Conservation (phyloP, 2,329 filamentous ascomycete species). For the Neofusicoccum ribis region DNA sequence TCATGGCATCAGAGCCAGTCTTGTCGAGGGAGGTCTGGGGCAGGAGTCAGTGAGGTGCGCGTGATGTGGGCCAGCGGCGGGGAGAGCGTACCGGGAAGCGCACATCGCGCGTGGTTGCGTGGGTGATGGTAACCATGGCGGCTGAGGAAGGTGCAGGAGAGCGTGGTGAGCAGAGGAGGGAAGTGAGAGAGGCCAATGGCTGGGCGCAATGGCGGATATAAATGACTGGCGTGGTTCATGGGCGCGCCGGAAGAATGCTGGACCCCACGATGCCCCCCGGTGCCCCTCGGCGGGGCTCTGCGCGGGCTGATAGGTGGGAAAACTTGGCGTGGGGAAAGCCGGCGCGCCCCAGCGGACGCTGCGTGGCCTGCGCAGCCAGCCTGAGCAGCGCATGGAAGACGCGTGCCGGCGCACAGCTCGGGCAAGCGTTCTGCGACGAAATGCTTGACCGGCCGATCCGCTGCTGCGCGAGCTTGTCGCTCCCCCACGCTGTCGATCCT, state of each 20-base stretch:
- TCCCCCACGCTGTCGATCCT: constrained; percentile 16
- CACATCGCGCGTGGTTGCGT: constrained; percentile 49
- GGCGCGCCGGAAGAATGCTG: constrained; percentile 4
- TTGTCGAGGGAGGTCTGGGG: constrained; percentile 82
- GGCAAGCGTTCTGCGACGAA: constrained; percentile 13
- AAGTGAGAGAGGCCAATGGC: not conserved
- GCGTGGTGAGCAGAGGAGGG: not conserved
- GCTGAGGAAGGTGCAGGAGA: not conserved
- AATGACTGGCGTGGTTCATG: not conserved
- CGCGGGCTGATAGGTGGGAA: constrained; percentile 18
- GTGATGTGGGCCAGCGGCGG: not conserved
- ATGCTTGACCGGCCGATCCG: constrained; percentile 13
- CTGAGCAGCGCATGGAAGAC: not conserved
- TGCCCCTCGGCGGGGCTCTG: constrained; percentile 18
- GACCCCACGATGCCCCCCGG: constrained; percentile 13
- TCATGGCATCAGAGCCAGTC: constrained; percentile 97
- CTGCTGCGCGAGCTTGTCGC: constrained; percentile 11
- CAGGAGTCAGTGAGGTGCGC: not conserved
- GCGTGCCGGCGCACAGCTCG: not conserved
- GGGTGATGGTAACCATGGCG: constrained; percentile 50
- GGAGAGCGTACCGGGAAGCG: constrained; percentile 47
- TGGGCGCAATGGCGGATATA: constrained; percentile 6
- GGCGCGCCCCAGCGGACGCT: not conserved
- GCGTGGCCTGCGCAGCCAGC: not conserved
- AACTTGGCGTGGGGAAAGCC: constrained; percentile 15